A percentile compares a stretch with the other conserved stretches of the same genome.
phyloP scores from a whole-genome alignment of 2,329 filamentous ascomycete genomes.

The Cyanodermella asteris region DNA sequence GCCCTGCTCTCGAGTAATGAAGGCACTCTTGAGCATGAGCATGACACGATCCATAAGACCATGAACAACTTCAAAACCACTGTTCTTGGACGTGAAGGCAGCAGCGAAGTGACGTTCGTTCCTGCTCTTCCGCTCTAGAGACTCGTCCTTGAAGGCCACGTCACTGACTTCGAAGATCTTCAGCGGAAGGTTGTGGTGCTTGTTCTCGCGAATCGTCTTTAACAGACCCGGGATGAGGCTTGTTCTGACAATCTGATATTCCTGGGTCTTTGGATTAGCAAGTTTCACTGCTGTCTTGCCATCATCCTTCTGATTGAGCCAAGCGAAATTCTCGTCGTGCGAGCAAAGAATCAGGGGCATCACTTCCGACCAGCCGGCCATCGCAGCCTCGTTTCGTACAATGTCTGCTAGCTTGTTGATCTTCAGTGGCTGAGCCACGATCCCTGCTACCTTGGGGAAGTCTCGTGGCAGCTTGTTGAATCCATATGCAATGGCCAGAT shows the following conservation, averaged over 20 bases:
- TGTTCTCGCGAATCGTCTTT: slow-evolving; percentile 88
- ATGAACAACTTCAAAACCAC: slow-evolving; percentile 89
- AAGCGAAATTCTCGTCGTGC: slow-evolving; percentile 93
- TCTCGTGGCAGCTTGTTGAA: slow-evolving; percentile 87
- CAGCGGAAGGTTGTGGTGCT: slow-evolving; percentile 68
- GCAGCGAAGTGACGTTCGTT: slow-evolving; percentile 96
- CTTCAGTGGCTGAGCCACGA: slow-evolving; percentile 63
- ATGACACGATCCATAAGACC: slow-evolving; percentile 80
- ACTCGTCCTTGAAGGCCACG: slow-evolving; percentile 72
- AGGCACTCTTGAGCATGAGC: slow-evolving; percentile 70
- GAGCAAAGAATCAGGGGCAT: slow-evolving; percentile 92
- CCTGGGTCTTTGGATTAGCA: slow-evolving; percentile 77
- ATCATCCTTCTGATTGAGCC: slow-evolving; percentile 78
- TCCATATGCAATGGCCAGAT: slow-evolving; percentile 86
- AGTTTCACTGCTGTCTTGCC: slow-evolving; percentile 64
- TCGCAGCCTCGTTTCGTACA: slow-evolving; percentile 67
- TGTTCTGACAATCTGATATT: slow-evolving; percentile 85
- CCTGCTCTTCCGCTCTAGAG: slow-evolving; percentile 60
- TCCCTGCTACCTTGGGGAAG: slow-evolving; percentile 67
- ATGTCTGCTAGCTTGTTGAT: slow-evolving; percentile 95
- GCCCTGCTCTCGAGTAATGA: slow-evolving; percentile 55
- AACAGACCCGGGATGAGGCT: slow-evolving; percentile 67
- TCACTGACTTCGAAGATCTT: slow-evolving; percentile 85
- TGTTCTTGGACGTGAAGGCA: slow-evolving; percentile 82
- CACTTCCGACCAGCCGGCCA: slow-evolving; percentile 91